Base-by-base conservation (phyloP, 257 asterid species). In the Paraleonurus japonicus region DNA sequence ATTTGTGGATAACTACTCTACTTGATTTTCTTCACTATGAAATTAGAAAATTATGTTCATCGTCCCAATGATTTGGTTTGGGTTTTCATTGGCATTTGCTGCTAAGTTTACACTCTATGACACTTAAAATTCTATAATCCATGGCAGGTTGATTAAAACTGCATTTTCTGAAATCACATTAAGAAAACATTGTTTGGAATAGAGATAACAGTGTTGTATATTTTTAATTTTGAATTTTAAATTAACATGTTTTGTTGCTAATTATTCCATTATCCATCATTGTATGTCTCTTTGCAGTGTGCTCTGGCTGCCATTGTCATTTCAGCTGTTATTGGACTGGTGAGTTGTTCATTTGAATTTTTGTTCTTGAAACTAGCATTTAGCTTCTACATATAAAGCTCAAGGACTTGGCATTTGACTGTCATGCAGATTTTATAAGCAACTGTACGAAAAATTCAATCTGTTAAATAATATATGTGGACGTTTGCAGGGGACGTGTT, bases 261-360 rank as follows among this genome's bases (percentile, higher is more conserved):
- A 60, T 68, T 27, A 57, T 67, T 24, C 37, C 55, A 3, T 72
- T 67, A 24, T 73, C 65, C 80, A 30, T 71, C 47, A 23, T 58
- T 61, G 16, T 39, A 37, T 75, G 53, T 69, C 68, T 59, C 70
- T 85, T 72, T 85, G 83, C 94, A 90, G 99, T 85, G 95, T 81
- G 85, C 78, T 65, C 87, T 95, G 75, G 99, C 99, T 73, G 98
- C 99, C 62, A 92, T 95, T 59, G 99, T 95, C 81, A 88, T 95
- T 74, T 88, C 99, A 64, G 99, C 99, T 80, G 99, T 95, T 71
- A 77, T 89, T 75, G 99, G 99, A 79, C 90, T 95, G 98, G 99
- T 94, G 81, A 77, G 96, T 78, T 61, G 28, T 60, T 67, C 69
- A 27, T 33, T 67, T 60, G 53, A 43, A 32, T 2, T 55, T 37